Base-by-base conservation (phyloP, 78 protist genomes). In the Parvularia atlantis region DNA sequence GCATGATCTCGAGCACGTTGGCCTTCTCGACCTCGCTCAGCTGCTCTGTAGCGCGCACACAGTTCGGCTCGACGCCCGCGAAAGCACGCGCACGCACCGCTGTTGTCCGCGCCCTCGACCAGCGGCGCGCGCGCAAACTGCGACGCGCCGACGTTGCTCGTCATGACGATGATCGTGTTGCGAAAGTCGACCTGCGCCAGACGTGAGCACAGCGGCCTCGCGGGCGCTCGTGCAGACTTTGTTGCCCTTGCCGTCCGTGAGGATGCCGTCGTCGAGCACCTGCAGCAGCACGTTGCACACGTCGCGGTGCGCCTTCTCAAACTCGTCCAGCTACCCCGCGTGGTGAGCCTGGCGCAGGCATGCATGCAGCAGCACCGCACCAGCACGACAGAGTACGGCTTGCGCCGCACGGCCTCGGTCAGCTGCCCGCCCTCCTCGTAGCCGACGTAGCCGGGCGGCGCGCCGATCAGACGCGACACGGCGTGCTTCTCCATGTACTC, bases 401-500 rank as follows among this genome's bases (percentile, higher is more conserved):
- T 69, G 50, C 97, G 72, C 26, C 98, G 83, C 11, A 96, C 96
- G 13, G 96, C 93, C 72, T 96, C 99, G 11, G 99, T 94, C 66
- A 97, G 88, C 81, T 89, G 94, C 10, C 99, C 99, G 36, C 99
- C 99, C 68, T 89, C 89, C 44, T 95, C 99, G 76, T 89, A 83
- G 33, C 97, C 84, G 19, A 97, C 94, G 69, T 97, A 97, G 17
- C 99, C 99, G 11, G 99, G 99, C 14, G 99, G 99, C 30, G 96
- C 83, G 36, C 99, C 99, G 60, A 97, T 95, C 36, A 97, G 80
- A 33, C 96, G 71, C 2, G 97, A 37, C 2, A 94, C 95, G 0
- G 90, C 14, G 44, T 89, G 96, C 71, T 77, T 61, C 78, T 97
- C 98, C 95, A 82, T 84, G 82, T 85, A 97, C 82, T 97, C 98